phyloP scores from a whole-genome alignment of 176 grass and related monocot genomes.

The Eleusine coracana region DNA sequence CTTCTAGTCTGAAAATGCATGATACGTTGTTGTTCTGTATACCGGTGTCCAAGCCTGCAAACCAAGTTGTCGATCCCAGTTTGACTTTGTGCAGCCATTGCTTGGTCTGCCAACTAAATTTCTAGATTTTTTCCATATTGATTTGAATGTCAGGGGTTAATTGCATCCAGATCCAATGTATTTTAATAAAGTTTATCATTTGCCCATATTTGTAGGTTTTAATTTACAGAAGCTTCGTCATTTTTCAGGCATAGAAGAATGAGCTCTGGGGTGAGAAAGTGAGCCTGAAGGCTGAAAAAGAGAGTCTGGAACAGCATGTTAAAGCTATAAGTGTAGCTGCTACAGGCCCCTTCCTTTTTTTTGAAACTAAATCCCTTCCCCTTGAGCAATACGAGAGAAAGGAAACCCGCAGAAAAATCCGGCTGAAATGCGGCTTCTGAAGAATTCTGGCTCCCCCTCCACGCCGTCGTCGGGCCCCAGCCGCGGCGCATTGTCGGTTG shows the following conservation, averaged over 20 bases:
- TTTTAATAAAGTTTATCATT: neutral
- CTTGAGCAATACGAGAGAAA: no score
- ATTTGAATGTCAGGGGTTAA: neutral
- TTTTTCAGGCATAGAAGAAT: conserved; percentile 73
- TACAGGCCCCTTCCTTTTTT: conserved; percentile 13
- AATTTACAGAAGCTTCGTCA: neutral
- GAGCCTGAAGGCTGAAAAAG: conserved; percentile 73
- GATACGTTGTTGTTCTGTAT: neutral
- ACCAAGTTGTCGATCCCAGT: neutral
- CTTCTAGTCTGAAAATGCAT: neutral
- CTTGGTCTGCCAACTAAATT: conserved; percentile 10
- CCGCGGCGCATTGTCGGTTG: neutral
- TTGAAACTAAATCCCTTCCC: no score
- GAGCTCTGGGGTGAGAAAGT: conserved; percentile 77
- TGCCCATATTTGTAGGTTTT: neutral
- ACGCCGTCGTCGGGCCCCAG: neutral
- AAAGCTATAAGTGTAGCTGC: conserved; percentile 61
- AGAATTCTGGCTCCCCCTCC: no score
- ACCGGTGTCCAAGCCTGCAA: neutral
- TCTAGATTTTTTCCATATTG: neutral
- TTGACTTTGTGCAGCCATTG: neutral
- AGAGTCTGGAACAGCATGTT: conserved; percentile 68
- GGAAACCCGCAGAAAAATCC: no score
- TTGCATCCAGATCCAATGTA: neutral
- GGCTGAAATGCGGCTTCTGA: no score